These are phyloP conservation scores for Aquanectria penicillioides DNA, from an alignment of 2,329 filamentous ascomycete genomes.

Conservation along the genomic window DNA sequence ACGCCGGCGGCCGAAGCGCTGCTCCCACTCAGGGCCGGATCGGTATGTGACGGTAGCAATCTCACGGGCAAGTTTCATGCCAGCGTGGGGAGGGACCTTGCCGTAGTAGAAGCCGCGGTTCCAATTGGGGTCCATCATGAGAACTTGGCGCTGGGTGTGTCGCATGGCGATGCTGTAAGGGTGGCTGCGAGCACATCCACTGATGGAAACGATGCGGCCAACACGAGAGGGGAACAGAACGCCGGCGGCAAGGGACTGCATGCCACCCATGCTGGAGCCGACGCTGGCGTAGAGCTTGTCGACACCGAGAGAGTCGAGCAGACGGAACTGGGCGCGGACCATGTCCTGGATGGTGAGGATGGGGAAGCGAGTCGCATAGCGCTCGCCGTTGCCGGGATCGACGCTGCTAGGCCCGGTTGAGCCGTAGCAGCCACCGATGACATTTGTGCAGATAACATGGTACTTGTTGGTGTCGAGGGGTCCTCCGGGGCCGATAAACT, in stretches of 20 bases:
- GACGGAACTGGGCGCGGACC: slow-evolving; percentile 92
- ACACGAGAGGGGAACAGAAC: slow-evolving; percentile 85
- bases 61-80: slow-evolving; percentile 97
- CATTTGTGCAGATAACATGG: slow-evolving; percentile 95
- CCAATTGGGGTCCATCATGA: slow-evolving; percentile 99
- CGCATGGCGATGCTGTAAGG: slow-evolving; percentile 99
- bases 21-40: slow-evolving; percentile 97
- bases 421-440: slow-evolving; percentile 94
- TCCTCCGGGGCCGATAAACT: slow-evolving; percentile 89
- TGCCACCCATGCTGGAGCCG: slow-evolving; percentile 96
- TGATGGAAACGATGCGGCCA: slow-evolving; percentile 85
- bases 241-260: slow-evolving; percentile 93
- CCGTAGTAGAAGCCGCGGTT: slow-evolving; percentile 94
- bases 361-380: slow-evolving; percentile 93
- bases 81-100: slow-evolving; percentile 86
- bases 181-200: slow-evolving; percentile 92
- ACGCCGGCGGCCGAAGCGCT: slow-evolving; percentile 86
- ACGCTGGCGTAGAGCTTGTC: slow-evolving; percentile 88
- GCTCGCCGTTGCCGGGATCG: slow-evolving; percentile 87
- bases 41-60: slow-evolving; percentile 98
- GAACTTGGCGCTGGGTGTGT: slow-evolving; percentile 94
- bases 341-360: slow-evolving; percentile 97
- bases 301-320: slow-evolving; percentile 83
- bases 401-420: slow-evolving; percentile 90
- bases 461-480: slow-evolving; percentile 92